Conservation (phyloP, 1,139 yeast species). For the Debaryomyces sp. region DNA sequence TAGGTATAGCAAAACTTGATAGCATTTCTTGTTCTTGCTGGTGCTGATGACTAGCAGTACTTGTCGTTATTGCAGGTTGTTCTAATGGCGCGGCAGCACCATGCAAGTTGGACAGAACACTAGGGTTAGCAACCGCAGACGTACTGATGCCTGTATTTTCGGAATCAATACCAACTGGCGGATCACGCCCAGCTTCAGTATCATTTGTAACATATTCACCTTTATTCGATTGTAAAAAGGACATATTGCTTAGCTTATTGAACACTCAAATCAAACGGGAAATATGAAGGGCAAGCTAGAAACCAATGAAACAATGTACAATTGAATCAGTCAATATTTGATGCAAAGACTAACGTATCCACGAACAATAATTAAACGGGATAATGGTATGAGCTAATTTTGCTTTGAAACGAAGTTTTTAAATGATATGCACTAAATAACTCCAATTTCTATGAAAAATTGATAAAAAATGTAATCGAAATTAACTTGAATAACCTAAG, state of each 20-base stretch:
- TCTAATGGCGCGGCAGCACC: background rate
- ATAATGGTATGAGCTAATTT: background rate
- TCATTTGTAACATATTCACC: background rate
- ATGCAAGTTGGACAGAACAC: background rate
- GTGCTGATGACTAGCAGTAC: conserved; percentile 47
- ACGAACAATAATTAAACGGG: background rate
- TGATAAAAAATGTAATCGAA: background rate
- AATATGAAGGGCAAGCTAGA: background rate
- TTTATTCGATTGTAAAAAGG: background rate
- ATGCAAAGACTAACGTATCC: background rate
- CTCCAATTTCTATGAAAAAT: background rate
- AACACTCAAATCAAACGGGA: background rate
- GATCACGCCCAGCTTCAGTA: background rate
- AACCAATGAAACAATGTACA: background rate
- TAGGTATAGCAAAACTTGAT: conserved; percentile 42
- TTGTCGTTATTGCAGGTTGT: conserved; percentile 24
- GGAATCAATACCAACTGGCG: background rate
- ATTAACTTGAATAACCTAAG: background rate
- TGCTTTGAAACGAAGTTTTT: background rate
- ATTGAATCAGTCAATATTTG: background rate
- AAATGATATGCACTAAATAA: background rate
- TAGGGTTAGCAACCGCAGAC: background rate
- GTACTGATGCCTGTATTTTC: background rate
- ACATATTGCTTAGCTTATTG: background rate
- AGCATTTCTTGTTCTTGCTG: conserved; percentile 50